Evolutionary conservation across 2,329 filamentous ascomycete genomes (phyloP).

Genomic region (Fusarium nanum): DNA sequence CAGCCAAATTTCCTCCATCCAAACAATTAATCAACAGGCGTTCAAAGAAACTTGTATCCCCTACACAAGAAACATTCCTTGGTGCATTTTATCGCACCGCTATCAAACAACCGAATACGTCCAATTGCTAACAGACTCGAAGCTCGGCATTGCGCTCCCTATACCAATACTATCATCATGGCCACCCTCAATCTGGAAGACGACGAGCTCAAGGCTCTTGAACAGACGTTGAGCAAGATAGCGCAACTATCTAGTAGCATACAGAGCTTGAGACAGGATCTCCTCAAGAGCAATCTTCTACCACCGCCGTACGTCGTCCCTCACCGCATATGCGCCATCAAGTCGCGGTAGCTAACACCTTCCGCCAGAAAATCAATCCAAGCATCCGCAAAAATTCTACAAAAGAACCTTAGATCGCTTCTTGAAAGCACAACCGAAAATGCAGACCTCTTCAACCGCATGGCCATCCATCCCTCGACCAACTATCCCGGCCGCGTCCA

Average conservation of each 20-base stretch:
- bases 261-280: conserved; percentile 69
- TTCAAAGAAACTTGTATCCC: neutral
- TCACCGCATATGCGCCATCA: neutral
- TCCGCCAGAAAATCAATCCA: conserved; percentile 73
- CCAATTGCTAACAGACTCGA: neutral
- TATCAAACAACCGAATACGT: neutral
- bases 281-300: conserved; percentile 72
- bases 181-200: conserved; percentile 62
- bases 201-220: conserved; percentile 75
- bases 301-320: conserved; percentile 68
- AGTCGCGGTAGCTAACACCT: conserved; percentile 16
- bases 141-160: neutral
- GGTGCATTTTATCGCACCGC: neutral
- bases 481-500: conserved; percentile 78
- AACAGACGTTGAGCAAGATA: conserved; percentile 76
- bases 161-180: conserved; percentile 44
- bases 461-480: conserved; percentile 80
- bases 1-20: neutral
- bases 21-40: neutral
- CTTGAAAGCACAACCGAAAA: conserved; percentile 74
- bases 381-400: conserved; percentile 77
- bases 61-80: neutral
- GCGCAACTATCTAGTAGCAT: conserved; percentile 77
- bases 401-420: conserved; percentile 75
- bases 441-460: conserved; percentile 72